phyloP scores from a whole-genome alignment of 2,329 filamentous ascomycete genomes.

The Ascochyta lentis region DNA sequence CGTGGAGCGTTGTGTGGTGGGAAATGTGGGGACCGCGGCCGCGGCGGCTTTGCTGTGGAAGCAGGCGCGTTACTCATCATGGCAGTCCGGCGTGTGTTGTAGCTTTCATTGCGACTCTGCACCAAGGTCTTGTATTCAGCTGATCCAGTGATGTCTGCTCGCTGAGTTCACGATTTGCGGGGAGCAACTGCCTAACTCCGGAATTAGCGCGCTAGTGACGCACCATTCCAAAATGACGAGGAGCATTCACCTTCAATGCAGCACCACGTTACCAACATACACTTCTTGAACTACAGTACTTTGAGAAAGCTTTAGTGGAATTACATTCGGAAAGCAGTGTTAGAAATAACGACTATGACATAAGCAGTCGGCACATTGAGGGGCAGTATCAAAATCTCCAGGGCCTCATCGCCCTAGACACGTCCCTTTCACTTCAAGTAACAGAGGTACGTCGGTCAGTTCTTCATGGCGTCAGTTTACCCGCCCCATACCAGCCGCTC shows the following conservation, averaged over 20 bases:
- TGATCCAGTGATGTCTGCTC: neutral
- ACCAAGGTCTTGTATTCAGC: neutral
- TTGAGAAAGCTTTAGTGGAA: neutral
- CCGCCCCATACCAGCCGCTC: slow-evolving; percentile 14
- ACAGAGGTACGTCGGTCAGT: slow-evolving; percentile 21
- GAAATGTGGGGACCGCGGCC: slow-evolving; percentile 58
- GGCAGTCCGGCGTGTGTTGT: neutral
- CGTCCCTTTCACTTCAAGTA: slow-evolving; percentile 20
- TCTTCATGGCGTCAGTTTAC: neutral
- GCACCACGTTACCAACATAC: neutral
- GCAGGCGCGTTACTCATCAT: slow-evolving; percentile 14
- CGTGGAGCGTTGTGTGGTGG: slow-evolving; percentile 72
- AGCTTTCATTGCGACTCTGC: neutral
- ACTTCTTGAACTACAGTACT: neutral
- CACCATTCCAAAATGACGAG: slow-evolving; percentile 11
- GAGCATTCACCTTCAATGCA: neutral
- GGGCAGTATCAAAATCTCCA: slow-evolving; percentile 5
- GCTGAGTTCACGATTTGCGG: slow-evolving; percentile 6
- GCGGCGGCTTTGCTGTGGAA: slow-evolving; percentile 32
- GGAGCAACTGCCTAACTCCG: slow-evolving; percentile 25
- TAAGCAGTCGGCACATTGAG: neutral
- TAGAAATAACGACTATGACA: no score
- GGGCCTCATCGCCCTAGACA: neutral
- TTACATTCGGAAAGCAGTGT: neutral
- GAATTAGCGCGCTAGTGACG: slow-evolving; percentile 15